A percentile compares a stretch with the other conserved stretches of the same genome.
Conservation (phyloP, 768 basidiomycete species). For the Leucosporidium creatinivorum region DNA sequence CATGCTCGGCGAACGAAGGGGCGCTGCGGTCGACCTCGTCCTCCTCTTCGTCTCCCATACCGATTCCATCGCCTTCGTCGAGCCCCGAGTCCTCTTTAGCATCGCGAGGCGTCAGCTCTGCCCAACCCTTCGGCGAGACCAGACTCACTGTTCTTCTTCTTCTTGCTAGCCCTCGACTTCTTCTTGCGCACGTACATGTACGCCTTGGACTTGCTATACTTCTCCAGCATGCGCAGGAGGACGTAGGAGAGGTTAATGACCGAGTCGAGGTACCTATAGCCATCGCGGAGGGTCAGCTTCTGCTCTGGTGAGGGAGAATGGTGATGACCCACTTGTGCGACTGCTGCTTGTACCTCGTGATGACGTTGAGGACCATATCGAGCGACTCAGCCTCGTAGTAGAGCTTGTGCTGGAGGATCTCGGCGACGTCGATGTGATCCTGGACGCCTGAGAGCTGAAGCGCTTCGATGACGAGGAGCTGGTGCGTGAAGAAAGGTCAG, state of each 20-base stretch:
- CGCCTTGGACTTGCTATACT: conserved; percentile 63
- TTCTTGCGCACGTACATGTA: conserved; percentile 71
- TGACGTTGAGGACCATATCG: conserved; percentile 71
- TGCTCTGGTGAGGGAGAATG: not conserved
- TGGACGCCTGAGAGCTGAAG: conserved; percentile 58
- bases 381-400: conserved; percentile 94
- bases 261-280: conserved; percentile 67
- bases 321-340: conserved; percentile 43
- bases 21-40: conserved; percentile 52
- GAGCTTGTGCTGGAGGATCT: conserved; percentile 74
- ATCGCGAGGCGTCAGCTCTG: not conserved
- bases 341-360: conserved; percentile 71
- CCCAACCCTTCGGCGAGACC: not conserved
- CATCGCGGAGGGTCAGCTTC: not conserved
- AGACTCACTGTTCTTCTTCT: conserved; percentile 39
- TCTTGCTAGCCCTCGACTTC: conserved; percentile 50
- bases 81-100: not conserved
- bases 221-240: conserved; percentile 81
- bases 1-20: conserved; percentile 64
- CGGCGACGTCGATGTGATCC: conserved; percentile 64
- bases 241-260: conserved; percentile 76
- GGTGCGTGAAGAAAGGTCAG: not conserved
- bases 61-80: conserved; percentile 52
- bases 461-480: conserved; percentile 73
- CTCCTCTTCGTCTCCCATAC: conserved; percentile 62